Base-by-base conservation (phyloP, 805 yeast species). In the Pichia sporocuriosa region DNA sequence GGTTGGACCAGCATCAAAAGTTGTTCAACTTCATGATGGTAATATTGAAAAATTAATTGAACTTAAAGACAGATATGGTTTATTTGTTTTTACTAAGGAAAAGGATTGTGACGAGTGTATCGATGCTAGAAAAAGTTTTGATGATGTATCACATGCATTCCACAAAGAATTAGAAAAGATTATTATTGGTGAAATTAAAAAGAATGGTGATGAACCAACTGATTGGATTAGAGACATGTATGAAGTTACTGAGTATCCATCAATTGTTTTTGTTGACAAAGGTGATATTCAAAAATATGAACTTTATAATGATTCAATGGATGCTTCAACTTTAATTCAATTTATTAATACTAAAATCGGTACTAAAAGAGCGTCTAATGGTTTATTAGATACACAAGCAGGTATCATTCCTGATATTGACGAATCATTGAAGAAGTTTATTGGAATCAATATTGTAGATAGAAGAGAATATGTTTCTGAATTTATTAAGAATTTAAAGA, bases 31-130 rank as follows among this genome's bases (percentile, higher is more conserved):
- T 19, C 46, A 58, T 35, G 66, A 62, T 43, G 54, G 52, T 13
- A 44, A 51, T 22, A 45, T 59, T 35, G 63, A 59, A 37, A 50
- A 52, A 23, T 37, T 50, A 23, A 47, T 67, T 8, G 45, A 58
- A 26, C 41, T 52, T 27, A 50, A 64, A 20, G 54, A 58, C 28
- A 81, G 75, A 42, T 53, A 54, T 30, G 73, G 69, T 0, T 55
- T 81, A 29, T 68, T 81, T 19, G 69, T 75, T 2, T 73, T 81
- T 52, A 73, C 84, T 5, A 39, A 37, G 6, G 46, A 42, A 7
- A 40, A 36, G 2, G 46, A 50, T 16, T 78, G 85, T 55, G 70
- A 66, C 17, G 70, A 73, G 54, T 79, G 85, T 62, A 67, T 72
- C 57, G 58, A 62, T 16, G 60, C 79, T 50, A 64, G 67, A 43